A percentile compares a stretch with the other conserved stretches of the same genome.
Evolutionary conservation across 2,329 filamentous ascomycete genomes (phyloP).

Genomic region (Fusarium sp.): DNA sequence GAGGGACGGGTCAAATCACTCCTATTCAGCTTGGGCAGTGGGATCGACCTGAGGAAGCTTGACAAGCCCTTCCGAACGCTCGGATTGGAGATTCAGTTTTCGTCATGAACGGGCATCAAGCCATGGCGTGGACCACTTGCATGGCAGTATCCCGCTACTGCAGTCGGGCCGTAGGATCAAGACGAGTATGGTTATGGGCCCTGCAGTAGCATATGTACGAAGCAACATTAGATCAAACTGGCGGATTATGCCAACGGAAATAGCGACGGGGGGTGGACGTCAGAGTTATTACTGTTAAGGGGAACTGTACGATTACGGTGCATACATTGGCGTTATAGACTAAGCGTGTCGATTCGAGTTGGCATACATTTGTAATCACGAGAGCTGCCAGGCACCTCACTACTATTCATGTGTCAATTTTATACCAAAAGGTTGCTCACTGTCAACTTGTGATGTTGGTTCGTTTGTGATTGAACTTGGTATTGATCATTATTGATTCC

Average conservation of each 20-base stretch:
- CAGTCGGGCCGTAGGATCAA: conserved; percentile 23
- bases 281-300: conserved; percentile 15
- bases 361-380: conserved; percentile 16
- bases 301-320: conserved; percentile 16
- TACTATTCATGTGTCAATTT: background rate
- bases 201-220: conserved; percentile 19
- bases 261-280: conserved; percentile 4
- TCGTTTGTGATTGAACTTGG: background rate
- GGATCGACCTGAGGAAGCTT: conserved; percentile 80
- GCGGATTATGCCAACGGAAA: conserved; percentile 9
- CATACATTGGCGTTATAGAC: conserved; percentile 37
- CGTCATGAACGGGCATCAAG: conserved; percentile 67
- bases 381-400: background rate
- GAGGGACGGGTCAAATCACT: conserved; percentile 93
- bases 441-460: background rate
- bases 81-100: conserved; percentile 86
- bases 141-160: conserved; percentile 14
- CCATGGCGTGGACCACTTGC: conserved; percentile 1
- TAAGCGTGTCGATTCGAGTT: conserved; percentile 5
- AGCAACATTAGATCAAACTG: conserved; percentile 19
- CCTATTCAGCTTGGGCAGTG: conserved; percentile 90
- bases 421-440: background rate
- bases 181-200: conserved; percentile 13
- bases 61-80: conserved; percentile 83
- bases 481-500: conserved; percentile 9